Base-by-base conservation (phyloP, 495 filamentous ascomycete species). In the Aspergillus asperescens region DNA sequence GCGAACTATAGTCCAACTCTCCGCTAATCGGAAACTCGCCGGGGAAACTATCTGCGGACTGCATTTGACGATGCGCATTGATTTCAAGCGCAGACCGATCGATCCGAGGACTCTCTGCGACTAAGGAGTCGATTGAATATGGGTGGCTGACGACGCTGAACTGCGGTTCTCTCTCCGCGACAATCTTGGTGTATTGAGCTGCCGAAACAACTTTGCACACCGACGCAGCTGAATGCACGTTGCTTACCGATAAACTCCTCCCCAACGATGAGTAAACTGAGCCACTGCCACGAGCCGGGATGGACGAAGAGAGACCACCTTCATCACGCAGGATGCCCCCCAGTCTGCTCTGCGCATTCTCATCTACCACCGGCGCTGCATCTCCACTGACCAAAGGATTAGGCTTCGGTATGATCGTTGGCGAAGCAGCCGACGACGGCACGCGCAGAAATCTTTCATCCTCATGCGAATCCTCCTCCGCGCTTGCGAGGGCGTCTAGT, bases 11-110 rank as follows among this genome's bases (percentile, higher is more conserved):
- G 15, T 67, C 62, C 58, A 62, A 12, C 1, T 59, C 55, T 48
- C 69, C 67, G 34, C 69, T 71, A 4, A 69, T 58, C 24, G 69
- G 68, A 40, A 71, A 72, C 43, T 58, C 50, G 3, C 67, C 67
- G 1, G 68, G 69, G 48, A 62, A 72, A 40, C 66, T 72, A 49
- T 68, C 67, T 1, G 59, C 61, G 22, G 66, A 72, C 7, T 52
- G 55, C 18, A 19, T 22, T 12, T 25, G 28, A n/a, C 22, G 27
- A 37, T 39, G 28, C 28, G 29, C 31, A 13, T 55, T 48, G 20
- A 60, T 48, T 20, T 59, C 60, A 23, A 56, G 31, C 15, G 43
- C 35, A 8, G 45, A 47, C 3, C 39, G 46, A 24, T 45, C 40
- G 16, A 50, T 3, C n/a, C 31, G 19, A 38, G 41, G 2, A 3